Evolutionary conservation across 1,284 basidiomycete genomes (phyloP).

Genomic region (Pterulicium gracile): DNA sequence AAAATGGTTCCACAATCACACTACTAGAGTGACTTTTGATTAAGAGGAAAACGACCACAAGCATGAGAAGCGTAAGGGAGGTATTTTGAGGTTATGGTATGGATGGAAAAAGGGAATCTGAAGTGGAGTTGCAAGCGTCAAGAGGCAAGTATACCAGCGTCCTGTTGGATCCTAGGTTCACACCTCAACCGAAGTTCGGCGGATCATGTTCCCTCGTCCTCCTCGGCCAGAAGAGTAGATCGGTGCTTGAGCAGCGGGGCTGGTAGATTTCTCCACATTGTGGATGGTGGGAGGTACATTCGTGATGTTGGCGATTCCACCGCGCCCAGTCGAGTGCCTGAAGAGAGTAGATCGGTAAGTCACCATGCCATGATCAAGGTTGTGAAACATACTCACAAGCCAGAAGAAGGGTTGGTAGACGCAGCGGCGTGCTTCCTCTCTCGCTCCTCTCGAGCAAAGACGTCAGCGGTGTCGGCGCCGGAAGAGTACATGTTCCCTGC

Average conservation of each 20-base stretch:
- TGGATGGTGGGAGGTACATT: not conserved
- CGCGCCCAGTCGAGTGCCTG: not conserved
- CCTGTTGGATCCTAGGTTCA: not conserved
- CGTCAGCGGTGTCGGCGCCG: not conserved
- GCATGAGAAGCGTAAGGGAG: too few relatives aligned
- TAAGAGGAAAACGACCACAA: too few relatives aligned
- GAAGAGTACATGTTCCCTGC: conserved; percentile 1
- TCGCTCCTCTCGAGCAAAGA: not conserved
- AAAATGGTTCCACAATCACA: too few relatives aligned
- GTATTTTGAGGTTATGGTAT: too few relatives aligned
- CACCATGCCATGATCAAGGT: not conserved
- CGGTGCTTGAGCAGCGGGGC: not conserved
- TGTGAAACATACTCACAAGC: not conserved
- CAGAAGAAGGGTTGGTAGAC: not conserved
- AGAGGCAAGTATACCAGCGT: too few relatives aligned
- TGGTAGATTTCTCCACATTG: not conserved
- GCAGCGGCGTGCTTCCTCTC: not conserved
- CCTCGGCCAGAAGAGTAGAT: not conserved
- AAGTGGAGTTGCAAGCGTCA: too few relatives aligned
- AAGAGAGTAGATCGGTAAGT: not conserved
- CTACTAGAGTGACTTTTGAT: too few relatives aligned
- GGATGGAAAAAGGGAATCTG: too few relatives aligned
- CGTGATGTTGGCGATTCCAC: not conserved
- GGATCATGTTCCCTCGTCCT: not conserved
- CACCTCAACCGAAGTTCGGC: not conserved